These are phyloP conservation scores for Ophiostoma sp. DNA, from an alignment of 2,329 filamentous ascomycete species.

Conservation along the genomic window DNA sequence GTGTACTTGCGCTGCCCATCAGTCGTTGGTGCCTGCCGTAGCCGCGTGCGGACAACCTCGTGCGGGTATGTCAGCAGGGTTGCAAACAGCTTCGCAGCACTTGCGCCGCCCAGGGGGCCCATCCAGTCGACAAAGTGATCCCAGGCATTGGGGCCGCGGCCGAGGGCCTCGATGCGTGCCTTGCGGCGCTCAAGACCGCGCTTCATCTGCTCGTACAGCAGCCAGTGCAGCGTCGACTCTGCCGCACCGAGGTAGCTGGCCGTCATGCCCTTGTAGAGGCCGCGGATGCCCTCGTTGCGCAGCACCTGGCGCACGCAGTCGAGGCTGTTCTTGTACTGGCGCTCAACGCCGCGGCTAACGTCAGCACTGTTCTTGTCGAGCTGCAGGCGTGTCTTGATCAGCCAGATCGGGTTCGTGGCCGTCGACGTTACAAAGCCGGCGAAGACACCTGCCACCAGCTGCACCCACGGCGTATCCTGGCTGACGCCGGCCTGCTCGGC, in stretches of 20 bases:
- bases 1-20: constrained; percentile 76
- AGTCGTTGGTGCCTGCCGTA: constrained; percentile 75
- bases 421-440: constrained; percentile 85
- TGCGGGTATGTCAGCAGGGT: constrained; percentile 85
- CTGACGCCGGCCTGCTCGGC: constrained; percentile 68
- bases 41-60: constrained; percentile 78
- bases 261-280: constrained; percentile 84
- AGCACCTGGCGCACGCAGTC: constrained; percentile 83
- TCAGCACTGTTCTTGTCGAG: constrained; percentile 78
- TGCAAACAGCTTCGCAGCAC: constrained; percentile 78
- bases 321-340: constrained; percentile 79
- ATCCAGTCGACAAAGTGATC: constrained; percentile 72
- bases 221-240: constrained; percentile 88
- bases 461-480: constrained; percentile 63
- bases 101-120: constrained; percentile 72
- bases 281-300: constrained; percentile 70
- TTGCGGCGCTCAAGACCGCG: constrained; percentile 61
- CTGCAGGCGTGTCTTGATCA: constrained; percentile 89
- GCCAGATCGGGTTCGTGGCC: constrained; percentile 92
- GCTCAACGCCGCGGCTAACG: constrained; percentile 47
- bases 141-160: constrained; percentile 61
- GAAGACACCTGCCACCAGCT: constrained; percentile 67
- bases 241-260: constrained; percentile 87
- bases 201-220: constrained; percentile 92
- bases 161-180: constrained; percentile 50